Evolutionary conservation across 306 rosid genomes (phyloP).

Genomic region (Casuarina glauca): DNA sequence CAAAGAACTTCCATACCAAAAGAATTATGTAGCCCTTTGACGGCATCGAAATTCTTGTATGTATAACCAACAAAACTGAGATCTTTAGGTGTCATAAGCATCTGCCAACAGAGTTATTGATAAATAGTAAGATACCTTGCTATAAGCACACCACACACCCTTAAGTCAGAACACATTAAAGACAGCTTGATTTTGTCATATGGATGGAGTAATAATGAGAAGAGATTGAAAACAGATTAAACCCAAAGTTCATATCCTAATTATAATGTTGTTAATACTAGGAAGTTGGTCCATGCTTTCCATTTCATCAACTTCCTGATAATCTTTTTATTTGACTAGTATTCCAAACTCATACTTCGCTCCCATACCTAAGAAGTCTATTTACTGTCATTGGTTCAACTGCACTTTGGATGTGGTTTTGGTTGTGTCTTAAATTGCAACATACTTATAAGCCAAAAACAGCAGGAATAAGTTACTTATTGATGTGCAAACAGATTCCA

Average conservation of each 20-base stretch:
- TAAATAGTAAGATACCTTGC: conserved; percentile 17
- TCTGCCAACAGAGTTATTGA: conserved; percentile 42
- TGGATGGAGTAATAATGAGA: background rate
- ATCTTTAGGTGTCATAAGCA: conserved; percentile 75
- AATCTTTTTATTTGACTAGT: background rate
- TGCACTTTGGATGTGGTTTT: background rate
- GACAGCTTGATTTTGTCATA: background rate
- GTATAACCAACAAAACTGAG: conserved; percentile 97
- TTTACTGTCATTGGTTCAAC: background rate
- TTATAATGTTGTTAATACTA: too few species aligned
- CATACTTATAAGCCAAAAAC: conserved; percentile 11
- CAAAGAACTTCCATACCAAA: conserved; percentile 45
- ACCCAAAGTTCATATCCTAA: background rate
- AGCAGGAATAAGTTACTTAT: conserved; percentile 12
- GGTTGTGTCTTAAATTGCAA: background rate
- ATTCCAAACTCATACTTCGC: conserved; percentile 3
- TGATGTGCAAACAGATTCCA: conserved; percentile 13
- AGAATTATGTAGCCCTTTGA: conserved; percentile 62
- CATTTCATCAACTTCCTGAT: background rate
- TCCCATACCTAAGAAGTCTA: background rate
- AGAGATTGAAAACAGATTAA: background rate
- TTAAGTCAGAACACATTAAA: background rate
- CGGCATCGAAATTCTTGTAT: conserved; percentile 89
- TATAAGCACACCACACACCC: background rate
- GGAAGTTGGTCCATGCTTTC: background rate